phyloP scores from a whole-genome alignment of 31 red algal species.

The Asparagopsis taxiformis region DNA sequence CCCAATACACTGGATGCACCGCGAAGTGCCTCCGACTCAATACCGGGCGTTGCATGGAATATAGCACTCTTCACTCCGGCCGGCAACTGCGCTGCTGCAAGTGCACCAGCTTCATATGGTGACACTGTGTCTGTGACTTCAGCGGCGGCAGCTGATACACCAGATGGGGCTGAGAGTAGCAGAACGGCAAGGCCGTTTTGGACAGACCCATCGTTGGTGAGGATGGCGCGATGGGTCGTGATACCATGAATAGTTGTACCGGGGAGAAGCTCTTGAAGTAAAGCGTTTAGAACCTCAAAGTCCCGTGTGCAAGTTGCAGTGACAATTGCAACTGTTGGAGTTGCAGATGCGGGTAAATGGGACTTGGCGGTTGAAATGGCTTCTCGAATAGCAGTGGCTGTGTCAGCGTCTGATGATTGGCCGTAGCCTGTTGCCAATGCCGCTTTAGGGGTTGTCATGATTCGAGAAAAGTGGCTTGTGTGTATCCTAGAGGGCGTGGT shows the following conservation, averaged over 20 bases:
- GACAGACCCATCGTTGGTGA: constrained; percentile 16
- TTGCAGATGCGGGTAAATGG: background rate
- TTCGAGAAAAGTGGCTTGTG: too few relatives aligned
- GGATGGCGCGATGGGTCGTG: constrained; percentile 31
- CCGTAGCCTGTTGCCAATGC: constrained; percentile 14
- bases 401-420: constrained; percentile 4
- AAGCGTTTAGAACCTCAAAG: background rate
- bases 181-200: constrained; percentile 31
- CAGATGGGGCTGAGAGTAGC: constrained; percentile 10
- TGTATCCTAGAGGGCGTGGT: too few relatives aligned
- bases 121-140: background rate
- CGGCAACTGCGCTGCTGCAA: constrained; percentile 2
- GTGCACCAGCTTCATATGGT: constrained; percentile 17
- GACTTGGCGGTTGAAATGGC: constrained; percentile 1
- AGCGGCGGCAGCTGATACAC: constrained; percentile 10
- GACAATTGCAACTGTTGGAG: constrained; percentile 16
- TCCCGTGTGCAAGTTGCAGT: constrained; percentile 15
- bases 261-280: constrained; percentile 6
- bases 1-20: constrained; percentile 12
- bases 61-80: constrained; percentile 19
- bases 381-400: constrained; percentile 9
- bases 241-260: constrained; percentile 33
- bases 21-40: constrained; percentile 42
- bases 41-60: constrained; percentile 45
- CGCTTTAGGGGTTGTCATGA: too few relatives aligned